Percentiles rank a stretch among this genome's conserved stretches.
phyloP scores from a whole-genome alignment of 495 filamentous ascomycete genomes.

The Tuber calosporum region DNA sequence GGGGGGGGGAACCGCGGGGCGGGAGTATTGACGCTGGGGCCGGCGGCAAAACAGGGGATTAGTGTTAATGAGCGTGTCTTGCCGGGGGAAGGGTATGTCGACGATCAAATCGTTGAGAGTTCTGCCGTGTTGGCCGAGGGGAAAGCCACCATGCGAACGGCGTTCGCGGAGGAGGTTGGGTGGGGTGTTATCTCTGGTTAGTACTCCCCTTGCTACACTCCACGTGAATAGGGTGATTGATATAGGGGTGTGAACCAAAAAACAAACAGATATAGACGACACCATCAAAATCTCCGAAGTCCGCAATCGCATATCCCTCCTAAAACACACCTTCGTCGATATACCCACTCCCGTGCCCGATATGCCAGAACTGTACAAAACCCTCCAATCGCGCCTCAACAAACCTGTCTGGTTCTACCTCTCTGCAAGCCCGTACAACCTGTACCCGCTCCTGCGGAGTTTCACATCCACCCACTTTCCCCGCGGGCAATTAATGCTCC shows the following conservation, averaged over 20 bases:
- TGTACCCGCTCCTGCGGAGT: slow-evolving; percentile 75
- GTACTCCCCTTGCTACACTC: background rate
- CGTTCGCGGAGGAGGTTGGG: slow-evolving; percentile 67
- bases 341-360: slow-evolving; percentile 61
- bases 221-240: background rate
- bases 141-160: slow-evolving; percentile 55
- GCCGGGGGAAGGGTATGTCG: slow-evolving; percentile 42
- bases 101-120: slow-evolving; percentile 46
- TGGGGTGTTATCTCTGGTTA: slow-evolving; percentile 77
- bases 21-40: slow-evolving; percentile 55
- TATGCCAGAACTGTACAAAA: slow-evolving; percentile 79
- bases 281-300: slow-evolving; percentile 90
- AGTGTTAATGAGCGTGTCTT: slow-evolving; percentile 53
- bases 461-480: slow-evolving; percentile 66
- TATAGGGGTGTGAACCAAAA: background rate
- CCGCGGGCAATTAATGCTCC: slow-evolving; percentile 70
- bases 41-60: slow-evolving; percentile 63
- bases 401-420: slow-evolving; percentile 82
- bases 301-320: slow-evolving; percentile 65
- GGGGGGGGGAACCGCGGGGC: slow-evolving; percentile 30
- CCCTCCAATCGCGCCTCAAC: slow-evolving; percentile 51
- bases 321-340: slow-evolving; percentile 75
- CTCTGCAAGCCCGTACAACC: slow-evolving; percentile 88
- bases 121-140: slow-evolving; percentile 48
- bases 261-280: slow-evolving; percentile 71